Base-by-base conservation (phyloP, 441 rosid species). In the Monsonia emarginata region DNA sequence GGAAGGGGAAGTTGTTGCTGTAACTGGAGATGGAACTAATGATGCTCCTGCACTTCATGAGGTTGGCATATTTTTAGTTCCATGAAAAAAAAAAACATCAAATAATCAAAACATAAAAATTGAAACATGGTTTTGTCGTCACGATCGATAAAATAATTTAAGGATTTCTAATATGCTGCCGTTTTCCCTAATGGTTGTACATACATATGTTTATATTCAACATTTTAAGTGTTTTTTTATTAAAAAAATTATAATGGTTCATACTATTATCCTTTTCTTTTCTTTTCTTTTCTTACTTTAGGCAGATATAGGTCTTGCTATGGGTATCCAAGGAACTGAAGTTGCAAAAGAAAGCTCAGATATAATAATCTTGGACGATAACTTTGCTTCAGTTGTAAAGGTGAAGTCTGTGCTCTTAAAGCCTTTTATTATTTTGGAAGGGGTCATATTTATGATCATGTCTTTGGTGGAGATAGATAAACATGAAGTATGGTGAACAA, bases 271-370 rank as follows among this genome's bases (percentile, higher is more conserved):
- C 19, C 64, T 57, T 26, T 26, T 34, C 18, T 69, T 61, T 63
- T 64, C 4, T 69, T 68, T 85, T n/a, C 61, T 26, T 26, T 34
- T 22, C 67, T 61, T 63, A 66, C 4, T 69, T 68, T 85, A 94
- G 99, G 99, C 99, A 11, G 97, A 94, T 71, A 89, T 94, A 69
- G 99, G 99, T 73, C 94, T 94, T 68, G 76, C 99, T 31, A 94
- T 94, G 99, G 99, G 99, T 65, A 94, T 94, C 71, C 83, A 83
- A 83, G 99, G 99, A 61, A 94, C 99, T 0, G 99, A 94, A 80
- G 99, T 94, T 64, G 99, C 99, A 0, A 94, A 94, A 67, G 99
- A 94, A 81, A 94, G 80, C 80, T 94, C 99, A 0, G 99, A 94
- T 73, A 91, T 94, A 68, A 91, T 94, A 69, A 94, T 94, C 48